These are phyloP conservation scores for Didymella segeticola DNA, from an alignment of 2,329 filamentous ascomycete genomes.

Conservation along the genomic window DNA sequence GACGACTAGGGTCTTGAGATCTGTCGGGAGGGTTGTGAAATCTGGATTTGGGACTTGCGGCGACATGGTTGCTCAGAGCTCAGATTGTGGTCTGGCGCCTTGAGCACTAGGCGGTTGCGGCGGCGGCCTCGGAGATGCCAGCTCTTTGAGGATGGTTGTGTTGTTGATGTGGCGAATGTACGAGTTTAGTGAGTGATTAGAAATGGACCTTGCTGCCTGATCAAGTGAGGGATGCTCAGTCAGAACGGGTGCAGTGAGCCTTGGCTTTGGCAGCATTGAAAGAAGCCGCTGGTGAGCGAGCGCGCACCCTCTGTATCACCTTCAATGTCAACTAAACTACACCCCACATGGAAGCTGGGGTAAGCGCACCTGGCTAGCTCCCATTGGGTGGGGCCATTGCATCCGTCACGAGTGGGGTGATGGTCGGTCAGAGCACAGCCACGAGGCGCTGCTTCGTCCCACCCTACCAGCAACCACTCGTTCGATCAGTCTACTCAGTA, in stretches of 20 bases:
- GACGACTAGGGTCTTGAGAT: conserved; percentile 50
- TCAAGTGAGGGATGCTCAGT: not conserved
- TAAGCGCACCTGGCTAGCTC: conserved; percentile 6
- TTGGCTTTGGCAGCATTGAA: not conserved
- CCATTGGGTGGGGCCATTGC: not conserved
- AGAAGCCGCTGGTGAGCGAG: not conserved
- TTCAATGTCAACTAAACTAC: conserved; percentile 1
- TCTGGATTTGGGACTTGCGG: conserved; percentile 3
- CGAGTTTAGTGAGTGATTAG: not conserved
- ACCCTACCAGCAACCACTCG: too few relatives aligned
- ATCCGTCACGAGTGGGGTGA: not conserved
- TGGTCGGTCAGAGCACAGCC: not conserved
- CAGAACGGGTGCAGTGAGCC: not conserved
- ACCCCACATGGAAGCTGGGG: conserved; percentile 15
- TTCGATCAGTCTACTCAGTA: too few relatives aligned
- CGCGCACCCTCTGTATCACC: conserved; percentile 10
- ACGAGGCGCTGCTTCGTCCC: too few relatives aligned
- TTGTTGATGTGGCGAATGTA: not conserved
- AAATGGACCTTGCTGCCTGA: not conserved
- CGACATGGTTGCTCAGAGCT: conserved; percentile 31
- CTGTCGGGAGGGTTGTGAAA: conserved; percentile 47
- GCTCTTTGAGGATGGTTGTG: not conserved
- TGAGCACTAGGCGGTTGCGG: not conserved
- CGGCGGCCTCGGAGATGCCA: conserved; percentile 4
- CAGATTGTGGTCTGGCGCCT: not conserved